phyloP scores from a whole-genome alignment of 2,329 filamentous ascomycete species.

The Diaporthe citriasiana region DNA sequence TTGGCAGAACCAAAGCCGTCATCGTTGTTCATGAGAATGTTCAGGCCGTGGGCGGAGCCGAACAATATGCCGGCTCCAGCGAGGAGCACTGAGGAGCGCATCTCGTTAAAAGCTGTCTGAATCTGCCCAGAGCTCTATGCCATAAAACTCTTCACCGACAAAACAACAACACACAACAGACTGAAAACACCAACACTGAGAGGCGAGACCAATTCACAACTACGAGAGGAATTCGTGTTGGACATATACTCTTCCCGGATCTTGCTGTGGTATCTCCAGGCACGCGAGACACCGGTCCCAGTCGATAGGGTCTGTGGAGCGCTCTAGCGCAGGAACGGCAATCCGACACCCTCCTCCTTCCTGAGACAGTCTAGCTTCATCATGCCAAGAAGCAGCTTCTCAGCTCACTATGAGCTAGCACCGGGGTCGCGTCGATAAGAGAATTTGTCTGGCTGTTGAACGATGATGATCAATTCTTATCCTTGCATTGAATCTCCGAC shows the following conservation, averaged over 20 bases:
- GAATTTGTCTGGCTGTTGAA: not conserved
- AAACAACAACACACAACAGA: not conserved
- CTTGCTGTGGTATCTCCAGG: not conserved
- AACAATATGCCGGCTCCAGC: not conserved
- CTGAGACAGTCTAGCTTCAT: constrained; percentile 14
- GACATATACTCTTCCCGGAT: constrained; percentile 6
- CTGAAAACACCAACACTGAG: not conserved
- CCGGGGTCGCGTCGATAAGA: not conserved
- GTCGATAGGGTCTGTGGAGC: constrained; percentile 14
- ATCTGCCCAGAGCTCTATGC: not conserved
- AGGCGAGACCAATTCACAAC: not conserved
- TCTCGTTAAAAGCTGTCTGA: not conserved
- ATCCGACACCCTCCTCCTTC: constrained; percentile 11
- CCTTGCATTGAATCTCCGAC: not conserved
- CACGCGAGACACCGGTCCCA: not conserved
- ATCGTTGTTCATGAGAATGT: constrained; percentile 48
- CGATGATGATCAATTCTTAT: not conserved
- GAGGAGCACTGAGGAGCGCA: constrained; percentile 5
- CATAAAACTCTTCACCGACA: not conserved
- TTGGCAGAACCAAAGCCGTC: constrained; percentile 59
- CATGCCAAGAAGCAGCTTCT: constrained; percentile 1
- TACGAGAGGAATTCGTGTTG: not conserved
- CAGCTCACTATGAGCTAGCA: constrained; percentile 14
- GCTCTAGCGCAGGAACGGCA: constrained; percentile 22
- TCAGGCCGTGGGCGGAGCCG: not conserved